Evolutionary conservation across 768 basidiomycete species (phyloP).

Genomic region (Boletus tomentosulus): DNA sequence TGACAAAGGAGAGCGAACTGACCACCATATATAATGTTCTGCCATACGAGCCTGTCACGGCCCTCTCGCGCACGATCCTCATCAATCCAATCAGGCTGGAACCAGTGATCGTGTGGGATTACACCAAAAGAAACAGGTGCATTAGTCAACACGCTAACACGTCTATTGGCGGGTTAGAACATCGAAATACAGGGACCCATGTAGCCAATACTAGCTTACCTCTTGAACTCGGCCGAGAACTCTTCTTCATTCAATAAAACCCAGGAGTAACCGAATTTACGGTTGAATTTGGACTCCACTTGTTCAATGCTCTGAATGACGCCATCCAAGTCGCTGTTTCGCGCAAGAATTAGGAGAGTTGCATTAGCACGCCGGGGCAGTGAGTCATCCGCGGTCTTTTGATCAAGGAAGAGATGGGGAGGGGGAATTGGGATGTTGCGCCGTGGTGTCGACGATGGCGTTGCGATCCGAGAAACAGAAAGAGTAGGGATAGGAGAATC

Average conservation of each 20-base stretch:
- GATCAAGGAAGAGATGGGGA: constrained; percentile 1
- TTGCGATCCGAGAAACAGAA: neutral
- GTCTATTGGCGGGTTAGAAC: constrained; percentile 26
- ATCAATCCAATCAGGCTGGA: constrained; percentile 71
- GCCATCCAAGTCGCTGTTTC: constrained; percentile 43
- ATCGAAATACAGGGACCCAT: neutral
- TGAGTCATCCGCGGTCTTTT: neutral
- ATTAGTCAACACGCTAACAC: constrained; percentile 35
- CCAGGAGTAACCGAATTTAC: constrained; percentile 55
- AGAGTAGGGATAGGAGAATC: neutral
- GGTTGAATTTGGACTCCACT: constrained; percentile 58
- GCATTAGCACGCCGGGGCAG: constrained; percentile 47
- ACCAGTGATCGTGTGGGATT: constrained; percentile 62
- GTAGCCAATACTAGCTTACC: constrained; percentile 18
- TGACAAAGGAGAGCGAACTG: constrained; percentile 13
- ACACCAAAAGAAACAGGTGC: constrained; percentile 49
- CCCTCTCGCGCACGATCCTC: constrained; percentile 54
- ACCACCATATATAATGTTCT: constrained; percentile 51
- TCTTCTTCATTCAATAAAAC: constrained; percentile 61
- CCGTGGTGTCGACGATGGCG: neutral
- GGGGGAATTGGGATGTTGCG: constrained; percentile 1
- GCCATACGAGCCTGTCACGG: constrained; percentile 46
- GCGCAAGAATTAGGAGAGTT: constrained; percentile 52
- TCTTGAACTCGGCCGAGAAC: constrained; percentile 53
- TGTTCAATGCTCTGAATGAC: constrained; percentile 48